Evolutionary conservation across 495 filamentous ascomycete species (phyloP).

Genomic region (Penicillium subrubescens): DNA sequence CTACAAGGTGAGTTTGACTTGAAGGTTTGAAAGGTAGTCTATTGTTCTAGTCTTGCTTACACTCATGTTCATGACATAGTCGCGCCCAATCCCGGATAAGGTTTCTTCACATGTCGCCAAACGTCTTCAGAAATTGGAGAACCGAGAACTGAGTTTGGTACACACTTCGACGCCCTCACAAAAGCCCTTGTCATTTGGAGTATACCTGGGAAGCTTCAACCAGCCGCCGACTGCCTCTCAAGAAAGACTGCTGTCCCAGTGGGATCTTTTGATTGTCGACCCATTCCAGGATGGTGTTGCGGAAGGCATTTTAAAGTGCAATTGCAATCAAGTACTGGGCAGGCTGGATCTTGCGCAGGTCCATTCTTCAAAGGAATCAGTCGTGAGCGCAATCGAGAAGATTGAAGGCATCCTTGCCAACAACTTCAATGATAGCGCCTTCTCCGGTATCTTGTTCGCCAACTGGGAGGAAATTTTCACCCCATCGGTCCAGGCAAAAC

Average conservation of each 20-base stretch:
- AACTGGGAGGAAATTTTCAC: conserved; percentile 47
- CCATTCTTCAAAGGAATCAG: conserved; percentile 25
- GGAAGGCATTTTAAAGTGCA: conserved; percentile 33
- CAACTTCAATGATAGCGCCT: conserved; percentile 34
- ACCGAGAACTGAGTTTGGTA: conserved; percentile 27
- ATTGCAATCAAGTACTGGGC: conserved; percentile 36
- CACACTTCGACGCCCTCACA: conserved; percentile 11
- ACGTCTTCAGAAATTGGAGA: conserved; percentile 31
- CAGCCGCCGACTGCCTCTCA: conserved; percentile 37
- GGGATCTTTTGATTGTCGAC: conserved; percentile 53
- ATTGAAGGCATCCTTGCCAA: conserved; percentile 35
- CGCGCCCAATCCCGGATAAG: conserved; percentile 28
- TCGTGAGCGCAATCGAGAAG: conserved; percentile 32
- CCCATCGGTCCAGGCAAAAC: conserved; percentile 33
- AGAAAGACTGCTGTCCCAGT: conserved; percentile 39
- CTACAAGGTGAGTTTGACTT: conserved; percentile 34
- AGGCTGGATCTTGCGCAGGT: conserved; percentile 44
- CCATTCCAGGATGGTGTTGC: conserved; percentile 43
- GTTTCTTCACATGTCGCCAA: conserved; percentile 32
- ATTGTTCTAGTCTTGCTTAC: background rate
- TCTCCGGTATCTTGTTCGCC: conserved; percentile 52
- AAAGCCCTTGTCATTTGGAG: conserved; percentile 50
- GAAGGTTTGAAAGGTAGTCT: background rate
- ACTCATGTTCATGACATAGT: conserved; percentile 20
- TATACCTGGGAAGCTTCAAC: conserved; percentile 49